A percentile compares a stretch with the other conserved stretches of the same genome.
These are phyloP conservation scores for Fusarium denticulatum DNA, from an alignment of 2,329 filamentous ascomycete genomes.

Conservation along the genomic window DNA sequence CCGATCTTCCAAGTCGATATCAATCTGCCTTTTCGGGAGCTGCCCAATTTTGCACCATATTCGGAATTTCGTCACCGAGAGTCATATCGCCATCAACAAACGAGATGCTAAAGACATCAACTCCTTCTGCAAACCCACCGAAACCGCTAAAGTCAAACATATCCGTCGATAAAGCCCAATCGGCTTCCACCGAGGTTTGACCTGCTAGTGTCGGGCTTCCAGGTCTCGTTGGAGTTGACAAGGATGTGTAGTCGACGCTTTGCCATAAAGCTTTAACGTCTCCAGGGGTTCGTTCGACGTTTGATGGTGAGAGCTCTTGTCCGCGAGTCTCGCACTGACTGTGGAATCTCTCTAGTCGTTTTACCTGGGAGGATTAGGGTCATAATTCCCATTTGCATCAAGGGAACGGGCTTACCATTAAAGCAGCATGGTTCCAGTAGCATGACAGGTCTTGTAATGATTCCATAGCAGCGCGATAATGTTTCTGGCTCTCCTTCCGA, in stretches of 20 bases:
- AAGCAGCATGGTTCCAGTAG: conserved; percentile 8
- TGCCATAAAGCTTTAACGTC: conserved; percentile 19
- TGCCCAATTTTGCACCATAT: neutral
- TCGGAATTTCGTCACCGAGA: neutral
- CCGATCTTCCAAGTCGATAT: neutral
- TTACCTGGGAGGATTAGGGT: neutral
- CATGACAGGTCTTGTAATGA: neutral
- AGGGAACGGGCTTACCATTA: conserved; percentile 2
- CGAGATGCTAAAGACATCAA: conserved; percentile 16
- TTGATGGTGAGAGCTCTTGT: conserved; percentile 4
- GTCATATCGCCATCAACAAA: conserved; percentile 19
- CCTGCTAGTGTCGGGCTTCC: neutral
- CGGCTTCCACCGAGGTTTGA: neutral
- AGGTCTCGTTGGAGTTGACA: conserved; percentile 13
- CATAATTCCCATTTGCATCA: neutral
- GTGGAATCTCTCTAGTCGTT: conserved; percentile 7
- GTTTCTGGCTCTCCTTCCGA: neutral
- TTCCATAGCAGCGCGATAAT: neutral
- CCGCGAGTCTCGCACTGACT: conserved; percentile 3
- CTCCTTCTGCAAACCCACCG: conserved; percentile 12
- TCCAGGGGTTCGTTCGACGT: neutral
- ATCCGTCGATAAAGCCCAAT: neutral
- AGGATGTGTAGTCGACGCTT: conserved; percentile 10
- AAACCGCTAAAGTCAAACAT: conserved; percentile 20
- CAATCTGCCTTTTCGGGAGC: too few relatives aligned